Evolutionary conservation across 2,329 filamentous ascomycete genomes (phyloP), one percentile per base, ranked within the genome.

Genomic region (Fusarium chlamydosporum): DNA sequence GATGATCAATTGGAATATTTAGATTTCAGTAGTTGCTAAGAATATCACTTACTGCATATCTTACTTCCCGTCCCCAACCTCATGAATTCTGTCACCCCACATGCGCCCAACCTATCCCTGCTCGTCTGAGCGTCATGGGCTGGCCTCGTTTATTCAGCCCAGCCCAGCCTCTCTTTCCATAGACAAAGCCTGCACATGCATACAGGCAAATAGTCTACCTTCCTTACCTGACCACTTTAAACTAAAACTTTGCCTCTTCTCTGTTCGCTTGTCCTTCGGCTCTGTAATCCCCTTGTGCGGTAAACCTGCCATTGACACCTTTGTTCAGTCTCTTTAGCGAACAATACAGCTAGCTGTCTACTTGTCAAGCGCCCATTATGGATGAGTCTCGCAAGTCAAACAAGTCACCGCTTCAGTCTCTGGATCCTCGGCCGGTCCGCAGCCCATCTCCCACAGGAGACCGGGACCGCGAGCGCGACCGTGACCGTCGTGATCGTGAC

Each of bases 351-450:
- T 33, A 37, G 12, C 37, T 33, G 27, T 31, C 45, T 34, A 47
- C 18, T 15, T 29, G 16, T 45, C 18, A 37, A 64, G 18, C 43
- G 35, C 52, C 51, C 60, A 26, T 37, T 40, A 70, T 70, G 68
- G 51, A 65, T 42, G 67, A 72, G 26, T 62, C 69, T 48, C 68
- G 68, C 55, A 69, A 66, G 35, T 58, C 67, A 37, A 63, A 63
- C 56, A 71, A 69, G 56, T 67, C 69, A 58, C 73, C 73, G 43
- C 68, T 76, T 50, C 55, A 67, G 43, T 58, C 72, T 48, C 43
- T 76, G 40, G 73, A 75, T 59, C 75, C 75, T 62, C 75, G 69
- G 41, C 75, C 75, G 9, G 59, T 74, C 9, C 71, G 70, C 16
- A 74, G 61, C 46, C 72, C 67, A 7, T 75, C 74, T 29, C 73